phyloP scores from a whole-genome alignment of 805 yeast genomes.

The Kazachstania bromeliacearum region DNA sequence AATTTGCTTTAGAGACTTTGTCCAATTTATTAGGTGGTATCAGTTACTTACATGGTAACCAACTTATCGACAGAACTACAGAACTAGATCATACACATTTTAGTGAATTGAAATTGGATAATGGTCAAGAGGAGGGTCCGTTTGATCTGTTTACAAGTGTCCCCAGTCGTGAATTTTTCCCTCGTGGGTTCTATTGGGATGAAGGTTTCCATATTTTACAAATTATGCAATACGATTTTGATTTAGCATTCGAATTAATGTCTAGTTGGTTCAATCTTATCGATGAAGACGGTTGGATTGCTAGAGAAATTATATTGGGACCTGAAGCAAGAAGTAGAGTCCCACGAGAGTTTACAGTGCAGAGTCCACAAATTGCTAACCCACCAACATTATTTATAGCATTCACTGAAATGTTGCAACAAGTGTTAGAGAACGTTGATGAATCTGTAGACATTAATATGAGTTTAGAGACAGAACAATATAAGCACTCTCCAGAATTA shows the following conservation, averaged over 20 bases:
- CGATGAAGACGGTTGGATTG: slow-evolving; percentile 85
- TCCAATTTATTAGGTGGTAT: slow-evolving; percentile 86
- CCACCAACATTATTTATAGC: slow-evolving; percentile 89
- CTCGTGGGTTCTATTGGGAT: slow-evolving; percentile 97
- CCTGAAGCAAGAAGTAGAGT: slow-evolving; percentile 83
- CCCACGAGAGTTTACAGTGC: slow-evolving; percentile 73
- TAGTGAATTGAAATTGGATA: slow-evolving; percentile 38
- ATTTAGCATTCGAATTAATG: slow-evolving; percentile 67
- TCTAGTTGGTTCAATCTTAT: slow-evolving; percentile 81
- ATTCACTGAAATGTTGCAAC: slow-evolving; percentile 47
- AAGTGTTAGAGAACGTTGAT: slow-evolving; percentile 28
- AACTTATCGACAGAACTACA: slow-evolving; percentile 66
- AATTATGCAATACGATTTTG: slow-evolving; percentile 71
- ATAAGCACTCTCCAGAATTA: slow-evolving; percentile 50
- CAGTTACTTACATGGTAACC: slow-evolving; percentile 79
- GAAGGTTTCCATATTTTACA: slow-evolving; percentile 93
- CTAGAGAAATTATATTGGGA: slow-evolving; percentile 90
- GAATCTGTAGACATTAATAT: slow-evolving; percentile 17
- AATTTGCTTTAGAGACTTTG: slow-evolving; percentile 67
- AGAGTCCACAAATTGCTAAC: slow-evolving; percentile 83
- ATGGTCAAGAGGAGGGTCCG: slow-evolving; percentile 66
- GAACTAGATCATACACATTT: slow-evolving; percentile 61
- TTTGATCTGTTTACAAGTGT: slow-evolving; percentile 68
- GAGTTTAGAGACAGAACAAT: slow-evolving; percentile 34
- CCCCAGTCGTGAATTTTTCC: slow-evolving; percentile 90